phyloP scores from a whole-genome alignment of 768 basidiomycete species.

The Podaxis sp. region DNA sequence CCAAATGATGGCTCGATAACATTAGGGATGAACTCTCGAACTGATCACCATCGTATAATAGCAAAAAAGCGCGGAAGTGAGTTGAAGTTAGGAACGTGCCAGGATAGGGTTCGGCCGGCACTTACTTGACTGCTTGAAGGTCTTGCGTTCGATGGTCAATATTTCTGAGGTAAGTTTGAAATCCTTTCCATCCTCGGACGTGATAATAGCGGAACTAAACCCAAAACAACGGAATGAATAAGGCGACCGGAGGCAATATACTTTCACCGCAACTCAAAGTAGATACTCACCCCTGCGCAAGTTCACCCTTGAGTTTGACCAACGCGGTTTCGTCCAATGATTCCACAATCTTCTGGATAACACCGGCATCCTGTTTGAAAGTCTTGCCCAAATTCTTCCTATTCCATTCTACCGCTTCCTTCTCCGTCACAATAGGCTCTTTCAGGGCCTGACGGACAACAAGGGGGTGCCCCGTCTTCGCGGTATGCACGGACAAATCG shows the following conservation, averaged over 20 bases:
- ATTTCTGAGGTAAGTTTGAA: conserved; percentile 73
- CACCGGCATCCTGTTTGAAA: conserved; percentile 79
- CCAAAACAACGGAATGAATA: conserved; percentile 11
- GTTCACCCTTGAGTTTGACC: conserved; percentile 61
- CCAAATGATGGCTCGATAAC: conserved; percentile 99
- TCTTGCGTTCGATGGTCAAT: conserved; percentile 77
- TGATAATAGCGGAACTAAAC: conserved; percentile 53
- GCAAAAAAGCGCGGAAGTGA: conserved; percentile 9
- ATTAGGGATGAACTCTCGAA: conserved; percentile 94
- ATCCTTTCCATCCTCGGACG: conserved; percentile 57
- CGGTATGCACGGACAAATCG: conserved; percentile 87
- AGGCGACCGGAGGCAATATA: conserved; percentile 5
- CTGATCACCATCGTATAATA: conserved; percentile 38
- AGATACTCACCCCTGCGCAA: conserved; percentile 65
- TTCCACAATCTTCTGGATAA: conserved; percentile 61
- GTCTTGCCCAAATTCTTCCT: conserved; percentile 89
- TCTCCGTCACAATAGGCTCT: conserved; percentile 81
- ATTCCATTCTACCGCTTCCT: conserved; percentile 75
- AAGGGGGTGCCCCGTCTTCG: conserved; percentile 79
- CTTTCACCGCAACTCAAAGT: neutral
- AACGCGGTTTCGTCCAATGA: conserved; percentile 67
- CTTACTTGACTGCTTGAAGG: conserved; percentile 84
- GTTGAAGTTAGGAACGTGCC: neutral
- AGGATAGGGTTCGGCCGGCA: conserved; percentile 16
- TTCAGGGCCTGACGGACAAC: conserved; percentile 85